Conservation (phyloP, 345 rosid genomes). For the Sisymbrium irio region DNA sequence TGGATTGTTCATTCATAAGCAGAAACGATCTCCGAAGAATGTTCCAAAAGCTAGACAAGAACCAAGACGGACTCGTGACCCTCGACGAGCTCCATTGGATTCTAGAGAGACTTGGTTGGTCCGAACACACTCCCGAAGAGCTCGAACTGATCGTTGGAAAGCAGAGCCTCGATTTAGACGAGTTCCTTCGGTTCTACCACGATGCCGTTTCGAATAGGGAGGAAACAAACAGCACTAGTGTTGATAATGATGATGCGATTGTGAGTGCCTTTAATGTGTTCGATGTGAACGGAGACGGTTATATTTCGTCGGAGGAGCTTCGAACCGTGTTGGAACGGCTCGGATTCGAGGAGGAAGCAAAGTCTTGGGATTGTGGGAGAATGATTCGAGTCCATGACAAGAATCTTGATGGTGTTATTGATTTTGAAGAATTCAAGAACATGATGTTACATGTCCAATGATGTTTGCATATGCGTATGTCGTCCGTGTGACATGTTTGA, state of each 20-base stretch:
- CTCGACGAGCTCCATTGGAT: conserved; percentile 74
- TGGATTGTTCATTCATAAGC: conserved; percentile 43
- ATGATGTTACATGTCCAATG: conserved; percentile 51
- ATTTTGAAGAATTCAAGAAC: conserved; percentile 75
- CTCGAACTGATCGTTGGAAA: conserved; percentile 61
- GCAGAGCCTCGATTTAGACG: conserved; percentile 49
- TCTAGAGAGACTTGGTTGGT: conserved; percentile 48
- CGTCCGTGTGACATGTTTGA: neutral
- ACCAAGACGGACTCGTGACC: conserved; percentile 61
- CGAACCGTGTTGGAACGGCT: conserved; percentile 57
- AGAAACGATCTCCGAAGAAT: conserved; percentile 51
- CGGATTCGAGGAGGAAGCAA: conserved; percentile 57
- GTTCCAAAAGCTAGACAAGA: conserved; percentile 66
- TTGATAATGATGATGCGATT: conserved; percentile 33
- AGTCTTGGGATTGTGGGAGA: conserved; percentile 50
- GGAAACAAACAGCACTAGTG: neutral
- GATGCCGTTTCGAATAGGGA: conserved; percentile 35
- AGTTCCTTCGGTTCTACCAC: conserved; percentile 57
- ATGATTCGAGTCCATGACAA: conserved; percentile 68
- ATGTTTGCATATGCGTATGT: conserved; percentile 6
- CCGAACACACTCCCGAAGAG: conserved; percentile 41
- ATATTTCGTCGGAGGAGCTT: conserved; percentile 70
- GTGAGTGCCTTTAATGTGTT: conserved; percentile 61
- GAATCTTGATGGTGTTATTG: conserved; percentile 70
- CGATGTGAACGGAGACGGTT: conserved; percentile 71